Conservation (phyloP, 805 yeast genomes). For the Schwanniomyces vanrijiae region DNA sequence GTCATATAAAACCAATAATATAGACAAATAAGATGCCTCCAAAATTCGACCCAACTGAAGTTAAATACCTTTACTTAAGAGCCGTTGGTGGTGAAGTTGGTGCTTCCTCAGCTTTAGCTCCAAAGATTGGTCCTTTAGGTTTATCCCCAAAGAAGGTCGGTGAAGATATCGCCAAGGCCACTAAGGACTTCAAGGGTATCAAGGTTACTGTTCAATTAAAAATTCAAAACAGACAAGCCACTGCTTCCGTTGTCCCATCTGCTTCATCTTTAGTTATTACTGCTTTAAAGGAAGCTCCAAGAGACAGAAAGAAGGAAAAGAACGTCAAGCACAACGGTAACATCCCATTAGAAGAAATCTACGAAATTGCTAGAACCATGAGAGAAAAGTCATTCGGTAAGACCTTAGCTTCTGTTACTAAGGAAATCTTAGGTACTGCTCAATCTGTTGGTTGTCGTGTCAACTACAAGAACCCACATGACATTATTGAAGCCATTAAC, state of each 20-base stretch:
- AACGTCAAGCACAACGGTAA: slow-evolving; percentile 99
- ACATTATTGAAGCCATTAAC: slow-evolving; percentile 96
- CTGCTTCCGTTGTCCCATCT: slow-evolving; percentile 98
- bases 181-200: slow-evolving; percentile 98
- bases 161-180: slow-evolving; percentile 99
- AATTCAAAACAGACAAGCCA: slow-evolving; percentile 99
- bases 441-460: slow-evolving; percentile 99
- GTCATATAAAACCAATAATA: slow-evolving; percentile 10
- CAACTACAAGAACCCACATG: slow-evolving; percentile 99
- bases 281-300: slow-evolving; percentile 99
- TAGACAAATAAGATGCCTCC: slow-evolving; percentile 71
- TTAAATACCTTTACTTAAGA: slow-evolving; percentile 97
- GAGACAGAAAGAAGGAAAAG: slow-evolving; percentile 99
- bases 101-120: slow-evolving; percentile 99
- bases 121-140: slow-evolving; percentile 99
- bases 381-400: slow-evolving; percentile 97
- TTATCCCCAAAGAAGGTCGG: slow-evolving; percentile 99
- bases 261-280: slow-evolving; percentile 98
- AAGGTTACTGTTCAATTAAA: slow-evolving; percentile 98
- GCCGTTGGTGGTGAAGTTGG: slow-evolving; percentile 99
- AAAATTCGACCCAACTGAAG: slow-evolving; percentile 98
- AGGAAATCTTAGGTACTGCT: slow-evolving; percentile 99
- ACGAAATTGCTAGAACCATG: slow-evolving; percentile 97
- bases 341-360: slow-evolving; percentile 94
- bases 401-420: slow-evolving; percentile 93